Evolutionary conservation across 192 early-diverging fungal species (phyloP), one percentile per base, ranked within the genome.

Genomic region (Mortierella alpina): DNA sequence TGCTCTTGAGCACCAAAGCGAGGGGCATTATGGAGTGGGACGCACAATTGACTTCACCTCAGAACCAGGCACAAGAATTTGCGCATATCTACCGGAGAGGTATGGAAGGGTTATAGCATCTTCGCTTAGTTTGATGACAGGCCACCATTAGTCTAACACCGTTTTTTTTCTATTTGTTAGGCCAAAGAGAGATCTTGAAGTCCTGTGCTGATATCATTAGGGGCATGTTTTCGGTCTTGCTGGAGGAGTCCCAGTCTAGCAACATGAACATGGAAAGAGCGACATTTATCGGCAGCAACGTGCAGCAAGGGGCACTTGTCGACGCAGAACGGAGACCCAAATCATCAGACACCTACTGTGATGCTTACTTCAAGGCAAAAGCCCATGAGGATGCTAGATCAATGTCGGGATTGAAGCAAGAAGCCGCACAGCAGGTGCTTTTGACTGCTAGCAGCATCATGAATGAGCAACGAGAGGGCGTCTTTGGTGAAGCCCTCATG

Each of bases 41-140:
- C 0, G 73, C 40, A 2, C 52, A 69, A 11, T 44, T 71, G 15
- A 46, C 46, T 31, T 41, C 44, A 5, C 68, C 70, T 8, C 39
- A 57, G 11, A 80, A 76, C 7, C 63, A 58, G 10, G 86, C 85
- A 52, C 85, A 88, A 23, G 68, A 60, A 40, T 79, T 83, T 75
- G 86, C 89, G 1, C 52, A 86, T 5, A 66, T 79, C 50, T 92
- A 92, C 71, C 84, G 91, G 7, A 45, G 59, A 54, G 87, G 87
- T 85, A 82, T 58, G 50, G 7, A 40, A 66, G 47, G 9, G 10
- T 42, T 42, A 45, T 41, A 40, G 14, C 61, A 22, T 60, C 15
- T 69, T 9, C 11, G 2, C 40, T 42, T 12, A 3, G 22, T 22
- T 59, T 31, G 13, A 59, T 39, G 17, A 55, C 13, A 2, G 4